These are phyloP conservation scores for Cetradonia linearis DNA, from an alignment of 495 filamentous ascomycete genomes.

Conservation along the genomic window DNA sequence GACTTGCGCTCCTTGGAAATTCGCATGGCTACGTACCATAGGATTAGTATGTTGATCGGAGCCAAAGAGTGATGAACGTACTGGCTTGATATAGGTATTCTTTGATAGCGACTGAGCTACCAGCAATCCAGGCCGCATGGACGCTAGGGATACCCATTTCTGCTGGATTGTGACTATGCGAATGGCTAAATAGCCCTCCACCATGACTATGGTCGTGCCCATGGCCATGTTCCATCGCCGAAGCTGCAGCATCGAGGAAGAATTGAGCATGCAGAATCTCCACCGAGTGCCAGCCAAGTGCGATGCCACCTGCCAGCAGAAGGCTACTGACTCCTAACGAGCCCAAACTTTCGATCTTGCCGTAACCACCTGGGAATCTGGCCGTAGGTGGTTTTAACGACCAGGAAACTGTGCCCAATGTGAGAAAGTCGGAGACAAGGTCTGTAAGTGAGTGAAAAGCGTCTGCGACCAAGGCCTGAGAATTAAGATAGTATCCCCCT, in stretches of 20 bases:
- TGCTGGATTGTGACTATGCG: slow-evolving; percentile 43
- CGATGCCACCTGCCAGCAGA: slow-evolving; percentile 74
- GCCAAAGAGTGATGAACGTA: slow-evolving; percentile 39
- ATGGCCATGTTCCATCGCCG: slow-evolving; percentile 50
- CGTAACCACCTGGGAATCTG: slow-evolving; percentile 80
- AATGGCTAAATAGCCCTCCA: slow-evolving; percentile 28
- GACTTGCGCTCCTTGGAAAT: slow-evolving; percentile 89
- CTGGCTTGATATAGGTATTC: slow-evolving; percentile 96
- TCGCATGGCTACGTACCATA: slow-evolving; percentile 67
- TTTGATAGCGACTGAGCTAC: slow-evolving; percentile 79
- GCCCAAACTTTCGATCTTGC: slow-evolving; percentile 94
- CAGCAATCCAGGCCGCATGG: slow-evolving; percentile 93
- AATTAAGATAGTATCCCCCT: slow-evolving; percentile 88
- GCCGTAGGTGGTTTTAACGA: slow-evolving; percentile 72
- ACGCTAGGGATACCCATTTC: slow-evolving; percentile 60
- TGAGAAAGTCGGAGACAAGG: slow-evolving; percentile 87
- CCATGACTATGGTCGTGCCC: slow-evolving; percentile 43
- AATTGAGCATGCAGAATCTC: slow-evolving; percentile 69
- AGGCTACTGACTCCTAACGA: slow-evolving; percentile 86
- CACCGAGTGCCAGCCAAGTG: slow-evolving; percentile 76
- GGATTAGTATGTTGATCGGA: slow-evolving; percentile 20
- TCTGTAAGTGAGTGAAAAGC: slow-evolving; percentile 92
- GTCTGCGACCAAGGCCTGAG: slow-evolving; percentile 86
- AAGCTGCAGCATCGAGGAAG: slow-evolving; percentile 59
- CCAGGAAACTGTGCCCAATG: slow-evolving; percentile 85